These are phyloP conservation scores for Globisporangium sylvaticum DNA, from an alignment of 352 stramenopile genomes.

Conservation along the genomic window DNA sequence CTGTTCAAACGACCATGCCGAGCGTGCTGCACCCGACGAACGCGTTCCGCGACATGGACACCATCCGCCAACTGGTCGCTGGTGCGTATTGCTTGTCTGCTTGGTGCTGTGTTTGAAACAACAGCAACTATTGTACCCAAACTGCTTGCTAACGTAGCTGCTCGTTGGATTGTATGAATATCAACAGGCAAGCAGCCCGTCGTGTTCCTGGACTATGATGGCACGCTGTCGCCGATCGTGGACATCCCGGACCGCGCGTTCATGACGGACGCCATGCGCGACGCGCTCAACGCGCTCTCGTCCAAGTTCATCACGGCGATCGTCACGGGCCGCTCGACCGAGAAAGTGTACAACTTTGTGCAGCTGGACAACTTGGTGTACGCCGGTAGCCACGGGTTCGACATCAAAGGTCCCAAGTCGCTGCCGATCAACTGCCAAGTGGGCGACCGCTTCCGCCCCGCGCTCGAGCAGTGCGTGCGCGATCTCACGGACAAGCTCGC, in stretches of 20 bases:
- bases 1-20: not conserved
- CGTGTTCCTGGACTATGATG: not conserved
- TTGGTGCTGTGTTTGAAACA: not conserved
- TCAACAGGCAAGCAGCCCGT: not conserved
- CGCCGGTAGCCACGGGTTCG: not conserved
- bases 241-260: not conserved
- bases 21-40: not conserved
- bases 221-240: not conserved
- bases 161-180: not conserved
- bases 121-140: no score
- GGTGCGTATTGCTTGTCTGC: not conserved
- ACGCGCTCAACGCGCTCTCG: not conserved
- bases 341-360: not conserved
- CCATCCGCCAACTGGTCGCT: not conserved
- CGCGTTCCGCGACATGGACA: not conserved
- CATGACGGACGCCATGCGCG: not conserved
- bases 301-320: not conserved
- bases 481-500: conserved; percentile 34
- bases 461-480: conserved; percentile 37
- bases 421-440: conserved; percentile 53
- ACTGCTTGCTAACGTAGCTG: not conserved
- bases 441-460: conserved; percentile 45
- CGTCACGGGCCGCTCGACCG: not conserved
- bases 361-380: not conserved
- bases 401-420: not conserved